A percentile compares a stretch with the other conserved stretches of the same genome.
phyloP scores from a whole-genome alignment of 441 rosid species.

The Jatropha multifida region DNA sequence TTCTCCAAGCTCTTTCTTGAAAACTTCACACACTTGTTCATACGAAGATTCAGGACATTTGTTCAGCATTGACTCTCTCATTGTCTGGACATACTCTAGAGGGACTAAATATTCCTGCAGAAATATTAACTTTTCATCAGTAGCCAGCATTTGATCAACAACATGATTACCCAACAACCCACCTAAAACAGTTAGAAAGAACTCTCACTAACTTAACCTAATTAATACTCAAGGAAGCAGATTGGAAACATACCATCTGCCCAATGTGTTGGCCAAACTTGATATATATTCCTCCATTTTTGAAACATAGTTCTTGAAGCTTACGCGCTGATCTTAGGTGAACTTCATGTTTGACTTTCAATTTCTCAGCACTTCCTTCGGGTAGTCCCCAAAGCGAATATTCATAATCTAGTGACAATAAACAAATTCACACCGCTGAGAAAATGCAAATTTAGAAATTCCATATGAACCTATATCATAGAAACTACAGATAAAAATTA shows the following conservation, averaged over 20 bases:
- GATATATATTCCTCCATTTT: constrained; percentile 90
- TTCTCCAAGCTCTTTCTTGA: constrained; percentile 88
- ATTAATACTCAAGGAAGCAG: constrained; percentile 10
- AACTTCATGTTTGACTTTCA: constrained; percentile 71
- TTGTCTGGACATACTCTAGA: constrained; percentile 71
- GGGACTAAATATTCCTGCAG: constrained; percentile 86
- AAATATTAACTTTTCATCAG: background rate
- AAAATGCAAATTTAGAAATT: background rate
- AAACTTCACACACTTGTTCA: constrained; percentile 88
- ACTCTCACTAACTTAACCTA: constrained; percentile 3
- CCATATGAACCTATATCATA: background rate
- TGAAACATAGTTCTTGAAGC: constrained; percentile 91
- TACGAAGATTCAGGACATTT: constrained; percentile 91
- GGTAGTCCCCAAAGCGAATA: constrained; percentile 77
- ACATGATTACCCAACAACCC: constrained; percentile 4
- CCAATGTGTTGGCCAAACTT: constrained; percentile 95
- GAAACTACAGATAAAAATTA: background rate
- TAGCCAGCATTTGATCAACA: no score
- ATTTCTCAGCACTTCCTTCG: constrained; percentile 75
- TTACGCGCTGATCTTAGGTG: constrained; percentile 84
- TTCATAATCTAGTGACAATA: constrained; percentile 61
- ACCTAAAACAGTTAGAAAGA: constrained; percentile 10
- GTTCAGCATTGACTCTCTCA: constrained; percentile 94
- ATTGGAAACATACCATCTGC: constrained; percentile 58
- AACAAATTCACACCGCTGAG: background rate